Base-by-base conservation (phyloP, 2,329 filamentous ascomycete species). In the Biscogniauxia sp. region DNA sequence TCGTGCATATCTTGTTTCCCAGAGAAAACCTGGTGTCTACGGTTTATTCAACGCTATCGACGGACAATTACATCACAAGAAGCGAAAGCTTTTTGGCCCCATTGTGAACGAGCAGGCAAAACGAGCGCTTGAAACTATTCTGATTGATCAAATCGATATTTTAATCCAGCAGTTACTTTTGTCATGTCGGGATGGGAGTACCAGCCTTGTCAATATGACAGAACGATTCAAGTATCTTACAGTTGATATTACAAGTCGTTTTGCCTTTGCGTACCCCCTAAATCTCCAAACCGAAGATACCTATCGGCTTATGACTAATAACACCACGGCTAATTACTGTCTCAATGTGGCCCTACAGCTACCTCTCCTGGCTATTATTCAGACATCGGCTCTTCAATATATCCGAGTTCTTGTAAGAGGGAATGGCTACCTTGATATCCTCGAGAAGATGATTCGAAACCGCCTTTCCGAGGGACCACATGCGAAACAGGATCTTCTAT, bases 231-330 rank as follows among this genome's bases (percentile, higher is more conserved):
- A 53, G 6, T 49, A 57, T 37, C 54, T 62, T 3, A 54, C 53
- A 2, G 51, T 59, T n/a, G 57, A 62, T 13, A 54, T 62, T 32
- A 54, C 56, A 25, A 53, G 59, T 1, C 56, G 55, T 3, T 23
- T 61, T 41, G 56, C 50, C 17, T 61, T 61, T 37, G 28, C 28
- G 4, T 54, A 56, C 11, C 51, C 59, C 20, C 25, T 53, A 11
- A 53, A 61, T 8, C 45, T 56, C 2, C 56, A 61, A 19, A 49
- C n/a, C 20, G 25, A 53, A 13, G 5, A n/a, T 5, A 53, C 51
- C 19, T 17, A 53, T 53, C 51, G 51, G 5, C 5, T 4, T 17
- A 26, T 53, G 19, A 20, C 23, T 23, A 23, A 23, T n/a, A 11
- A 51, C 26, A 19, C 41, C 6, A 51, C 3, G 11, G 23, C 55